phyloP scores from a whole-genome alignment of 2,329 filamentous ascomycete genomes.

The Gnomoniopsis smithogilvyi region DNA sequence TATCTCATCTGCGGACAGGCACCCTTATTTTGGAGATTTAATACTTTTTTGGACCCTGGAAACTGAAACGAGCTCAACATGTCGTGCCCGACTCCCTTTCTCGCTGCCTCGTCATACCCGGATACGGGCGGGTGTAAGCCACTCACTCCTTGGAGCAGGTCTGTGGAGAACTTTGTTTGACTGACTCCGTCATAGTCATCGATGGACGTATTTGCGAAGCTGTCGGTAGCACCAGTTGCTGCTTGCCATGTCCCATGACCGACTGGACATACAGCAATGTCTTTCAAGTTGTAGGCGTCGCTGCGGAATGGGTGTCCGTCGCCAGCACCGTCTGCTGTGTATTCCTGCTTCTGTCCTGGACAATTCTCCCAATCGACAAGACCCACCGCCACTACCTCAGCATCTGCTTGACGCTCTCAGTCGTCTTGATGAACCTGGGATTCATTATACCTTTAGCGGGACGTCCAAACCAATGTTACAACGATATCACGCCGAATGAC shows the following conservation, averaged over 20 bases:
- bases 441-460: constrained; percentile 85
- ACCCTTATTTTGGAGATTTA: not conserved
- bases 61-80: constrained; percentile 9
- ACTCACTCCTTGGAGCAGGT: not conserved
- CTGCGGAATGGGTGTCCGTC: constrained; percentile 82
- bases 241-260: constrained; percentile 84
- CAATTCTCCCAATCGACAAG: constrained; percentile 77
- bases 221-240: constrained; percentile 61
- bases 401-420: constrained; percentile 75
- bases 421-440: constrained; percentile 78
- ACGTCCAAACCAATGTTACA: constrained; percentile 77
- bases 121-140: constrained; percentile 17
- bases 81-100: constrained; percentile 17
- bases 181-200: constrained; percentile 46
- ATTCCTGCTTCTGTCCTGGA: constrained; percentile 78
- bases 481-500: constrained; percentile 88
- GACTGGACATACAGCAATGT: constrained; percentile 68
- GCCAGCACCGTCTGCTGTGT: constrained; percentile 66
- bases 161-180: constrained; percentile 2
- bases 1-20: not conserved
- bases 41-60: not conserved
- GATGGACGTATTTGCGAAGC: constrained; percentile 53
- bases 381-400: constrained; percentile 92
- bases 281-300: constrained; percentile 57
- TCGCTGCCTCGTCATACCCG: constrained; percentile 14